Percentiles rank a stretch among this genome's conserved stretches.
phyloP scores from a whole-genome alignment of 192 early-diverging fungal species.

The Gonapodya prolifera region DNA sequence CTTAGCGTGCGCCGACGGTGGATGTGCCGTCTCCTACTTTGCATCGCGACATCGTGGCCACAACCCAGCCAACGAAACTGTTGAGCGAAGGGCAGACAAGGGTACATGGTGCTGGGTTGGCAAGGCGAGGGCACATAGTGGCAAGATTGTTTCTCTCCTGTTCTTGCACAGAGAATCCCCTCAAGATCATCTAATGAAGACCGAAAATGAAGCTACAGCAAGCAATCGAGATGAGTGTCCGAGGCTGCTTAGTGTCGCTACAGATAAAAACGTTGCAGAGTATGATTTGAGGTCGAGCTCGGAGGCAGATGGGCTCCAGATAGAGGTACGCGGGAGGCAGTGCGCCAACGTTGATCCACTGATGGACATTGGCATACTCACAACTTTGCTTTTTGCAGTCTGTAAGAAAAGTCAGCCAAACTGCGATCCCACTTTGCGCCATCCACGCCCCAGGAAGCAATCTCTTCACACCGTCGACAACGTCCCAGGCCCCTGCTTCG shows the following conservation, averaged over 20 bases:
- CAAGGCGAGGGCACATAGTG: not conserved
- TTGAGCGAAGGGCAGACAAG: not conserved
- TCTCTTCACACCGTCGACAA: not conserved
- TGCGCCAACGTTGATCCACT: not conserved
- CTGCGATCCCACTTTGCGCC: not conserved
- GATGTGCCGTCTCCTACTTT: not conserved
- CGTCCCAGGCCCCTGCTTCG: not conserved
- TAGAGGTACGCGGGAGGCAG: not conserved
- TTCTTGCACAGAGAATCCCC: not conserved
- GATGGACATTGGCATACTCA: not conserved
- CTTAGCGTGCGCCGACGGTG: not conserved
- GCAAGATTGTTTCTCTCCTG: not conserved
- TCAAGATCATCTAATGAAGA: not conserved
- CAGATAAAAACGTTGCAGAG: not conserved
- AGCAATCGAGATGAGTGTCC: not conserved
- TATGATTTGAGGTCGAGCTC: not conserved
- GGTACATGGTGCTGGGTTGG: not conserved
- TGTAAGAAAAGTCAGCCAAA: not conserved
- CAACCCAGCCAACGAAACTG: not conserved
- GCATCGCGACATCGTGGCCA: not conserved
- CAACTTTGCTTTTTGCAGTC: not conserved
- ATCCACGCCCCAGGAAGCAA: not conserved
- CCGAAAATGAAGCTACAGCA: not conserved
- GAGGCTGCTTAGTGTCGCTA: not conserved
- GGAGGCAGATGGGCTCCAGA: not conserved